Percentiles rank a stretch among this genome's conserved stretches.
phyloP scores from a whole-genome alignment of 345 rosid genomes.

The Salix purpurea region DNA sequence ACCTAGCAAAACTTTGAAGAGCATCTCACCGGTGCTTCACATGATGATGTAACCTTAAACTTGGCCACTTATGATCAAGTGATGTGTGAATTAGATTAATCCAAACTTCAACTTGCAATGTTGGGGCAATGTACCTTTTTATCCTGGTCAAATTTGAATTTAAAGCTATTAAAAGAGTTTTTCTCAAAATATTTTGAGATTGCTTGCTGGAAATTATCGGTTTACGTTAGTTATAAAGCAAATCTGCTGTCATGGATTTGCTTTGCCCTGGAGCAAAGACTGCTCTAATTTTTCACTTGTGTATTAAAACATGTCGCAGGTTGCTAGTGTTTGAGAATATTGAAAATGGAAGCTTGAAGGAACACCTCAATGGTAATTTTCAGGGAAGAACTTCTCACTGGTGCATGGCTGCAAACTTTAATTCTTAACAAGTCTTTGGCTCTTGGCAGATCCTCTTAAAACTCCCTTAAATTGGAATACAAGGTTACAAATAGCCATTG shows the following conservation, averaged over 20 bases:
- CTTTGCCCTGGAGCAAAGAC: not conserved
- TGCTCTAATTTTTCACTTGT: not conserved
- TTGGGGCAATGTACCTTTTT: too few species aligned
- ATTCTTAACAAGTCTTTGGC: conserved; percentile 2
- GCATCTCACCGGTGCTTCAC: too few species aligned
- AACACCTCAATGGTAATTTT: conserved; percentile 70
- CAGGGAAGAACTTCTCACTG: not conserved
- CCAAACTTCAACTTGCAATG: too few species aligned
- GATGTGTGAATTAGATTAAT: not conserved
- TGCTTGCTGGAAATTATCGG: not conserved
- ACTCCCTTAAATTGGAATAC: conserved; percentile 91
- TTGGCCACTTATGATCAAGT: not conserved
- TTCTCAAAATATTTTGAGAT: not conserved
- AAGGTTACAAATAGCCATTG: conserved; percentile 69
- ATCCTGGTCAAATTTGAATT: not conserved
- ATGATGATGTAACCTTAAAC: too few species aligned
- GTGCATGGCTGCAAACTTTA: conserved; percentile 2
- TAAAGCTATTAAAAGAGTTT: not conserved
- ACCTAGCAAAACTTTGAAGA: not conserved
- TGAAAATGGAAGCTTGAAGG: conserved; percentile 89
- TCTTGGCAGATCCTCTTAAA: conserved; percentile 76
- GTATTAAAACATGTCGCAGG: conserved; percentile 36
- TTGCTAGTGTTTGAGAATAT: conserved; percentile 69
- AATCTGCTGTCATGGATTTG: not conserved
- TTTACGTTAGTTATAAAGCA: not conserved